A percentile compares a stretch with the other conserved stretches of the same genome.
phyloP scores from a whole-genome alignment of 495 filamentous ascomycete species.

The Podospora fimiseda region DNA sequence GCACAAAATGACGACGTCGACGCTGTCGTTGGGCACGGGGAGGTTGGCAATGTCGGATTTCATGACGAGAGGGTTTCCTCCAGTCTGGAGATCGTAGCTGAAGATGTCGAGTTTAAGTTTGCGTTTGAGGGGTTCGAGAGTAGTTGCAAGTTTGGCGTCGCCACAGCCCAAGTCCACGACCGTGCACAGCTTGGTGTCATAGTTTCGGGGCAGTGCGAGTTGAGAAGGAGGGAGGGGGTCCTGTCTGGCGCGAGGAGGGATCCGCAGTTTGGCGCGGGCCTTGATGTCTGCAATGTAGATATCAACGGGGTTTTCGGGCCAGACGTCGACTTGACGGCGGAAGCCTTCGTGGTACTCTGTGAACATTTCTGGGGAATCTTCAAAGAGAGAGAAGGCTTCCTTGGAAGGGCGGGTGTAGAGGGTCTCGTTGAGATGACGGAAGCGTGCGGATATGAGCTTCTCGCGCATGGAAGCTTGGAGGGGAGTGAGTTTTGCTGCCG shows the following conservation, averaged over 20 bases:
- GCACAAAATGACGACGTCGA: conserved; percentile 88
- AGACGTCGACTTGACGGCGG: conserved; percentile 84
- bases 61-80: conserved; percentile 63
- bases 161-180: conserved; percentile 65
- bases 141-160: conserved; percentile 61
- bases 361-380: conserved; percentile 79
- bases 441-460: conserved; percentile 88
- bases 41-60: conserved; percentile 82
- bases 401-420: conserved; percentile 86
- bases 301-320: conserved; percentile 94
- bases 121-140: conserved; percentile 52
- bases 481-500: conserved; percentile 63
- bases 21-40: conserved; percentile 60
- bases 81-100: conserved; percentile 50
- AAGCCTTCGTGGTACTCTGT: conserved; percentile 92
- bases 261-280: conserved; percentile 38
- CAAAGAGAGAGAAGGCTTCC: conserved; percentile 72
- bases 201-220: conserved; percentile 27
- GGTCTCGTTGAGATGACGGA: conserved; percentile 93
- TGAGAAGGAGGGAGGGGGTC: conserved; percentile 12
- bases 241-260: conserved; percentile 14
- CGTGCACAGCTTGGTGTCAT: conserved; percentile 54
- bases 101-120: conserved; percentile 36
- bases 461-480: conserved; percentile 88
- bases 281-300: conserved; percentile 66